phyloP scores from a whole-genome alignment of 805 yeast genomes.

The Vanderwaltozyma yarrowii region DNA sequence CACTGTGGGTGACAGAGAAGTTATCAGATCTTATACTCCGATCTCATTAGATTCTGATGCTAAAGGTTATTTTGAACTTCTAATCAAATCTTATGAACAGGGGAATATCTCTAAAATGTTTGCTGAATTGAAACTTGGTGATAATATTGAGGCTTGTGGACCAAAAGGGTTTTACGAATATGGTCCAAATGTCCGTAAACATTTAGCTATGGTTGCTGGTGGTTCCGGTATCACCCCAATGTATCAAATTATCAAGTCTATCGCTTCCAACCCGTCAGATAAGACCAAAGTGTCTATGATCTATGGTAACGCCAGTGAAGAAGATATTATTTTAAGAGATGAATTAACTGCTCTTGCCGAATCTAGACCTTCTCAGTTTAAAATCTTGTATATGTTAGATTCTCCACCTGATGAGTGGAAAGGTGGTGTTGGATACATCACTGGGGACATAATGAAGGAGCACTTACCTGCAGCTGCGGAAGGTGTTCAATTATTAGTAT shows the following conservation, averaged over 20 bases:
- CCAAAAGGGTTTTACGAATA: constrained; percentile 87
- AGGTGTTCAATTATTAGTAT: constrained; percentile 53
- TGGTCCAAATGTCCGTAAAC: constrained; percentile 63
- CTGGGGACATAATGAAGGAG: constrained; percentile 38
- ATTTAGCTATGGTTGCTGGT: constrained; percentile 87
- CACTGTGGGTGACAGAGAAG: constrained; percentile 63
- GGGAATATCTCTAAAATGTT: constrained; percentile 77
- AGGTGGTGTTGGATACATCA: constrained; percentile 72
- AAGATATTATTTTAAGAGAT: constrained; percentile 68
- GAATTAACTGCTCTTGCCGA: constrained; percentile 64
- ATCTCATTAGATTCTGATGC: constrained; percentile 65
- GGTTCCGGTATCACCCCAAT: constrained; percentile 96
- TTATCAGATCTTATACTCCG: constrained; percentile 85
- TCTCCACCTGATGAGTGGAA: constrained; percentile 52
- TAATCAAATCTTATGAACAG: constrained; percentile 75
- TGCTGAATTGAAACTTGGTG: constrained; percentile 67
- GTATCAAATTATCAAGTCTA: constrained; percentile 84
- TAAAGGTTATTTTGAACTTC: constrained; percentile 72
- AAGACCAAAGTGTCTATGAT: constrained; percentile 62
- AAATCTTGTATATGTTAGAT: constrained; percentile 66
- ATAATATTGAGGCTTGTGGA: constrained; percentile 67
- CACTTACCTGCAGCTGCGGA: constrained; percentile 37
- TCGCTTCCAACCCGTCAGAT: constrained; percentile 67
- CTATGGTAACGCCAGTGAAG: constrained; percentile 72
- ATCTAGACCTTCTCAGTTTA: constrained; percentile 48